phyloP scores from a whole-genome alignment of 2,329 filamentous ascomycete species.

The Diaporthe vexans region DNA sequence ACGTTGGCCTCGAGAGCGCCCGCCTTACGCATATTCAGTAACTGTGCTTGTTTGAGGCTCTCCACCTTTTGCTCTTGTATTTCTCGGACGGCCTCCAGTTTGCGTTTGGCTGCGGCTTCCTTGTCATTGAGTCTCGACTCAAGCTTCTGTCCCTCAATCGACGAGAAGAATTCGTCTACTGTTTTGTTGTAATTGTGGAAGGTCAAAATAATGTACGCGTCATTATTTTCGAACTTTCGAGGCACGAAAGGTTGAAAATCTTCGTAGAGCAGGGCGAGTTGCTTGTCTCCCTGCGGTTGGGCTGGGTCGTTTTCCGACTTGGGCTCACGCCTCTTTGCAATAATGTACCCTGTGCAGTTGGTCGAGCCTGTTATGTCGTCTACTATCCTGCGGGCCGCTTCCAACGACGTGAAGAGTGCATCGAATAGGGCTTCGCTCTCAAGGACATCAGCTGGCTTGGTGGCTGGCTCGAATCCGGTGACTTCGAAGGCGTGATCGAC shows the following conservation, averaged over 20 bases:
- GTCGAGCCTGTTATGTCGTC: constrained; percentile 76
- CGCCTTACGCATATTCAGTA: constrained; percentile 88
- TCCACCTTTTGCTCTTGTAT: constrained; percentile 90
- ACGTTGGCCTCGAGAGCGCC: constrained; percentile 91
- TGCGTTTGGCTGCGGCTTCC: constrained; percentile 84
- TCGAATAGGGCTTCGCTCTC: constrained; percentile 75
- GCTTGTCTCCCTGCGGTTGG: constrained; percentile 52
- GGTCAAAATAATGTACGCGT: constrained; percentile 76
- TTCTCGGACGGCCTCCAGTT: constrained; percentile 84
- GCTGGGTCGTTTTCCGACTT: constrained; percentile 44
- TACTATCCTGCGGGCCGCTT: constrained; percentile 78
- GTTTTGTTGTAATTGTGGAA: constrained; percentile 92
- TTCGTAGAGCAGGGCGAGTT: constrained; percentile 79
- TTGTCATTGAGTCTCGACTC: constrained; percentile 86
- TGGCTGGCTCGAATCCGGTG: constrained; percentile 76
- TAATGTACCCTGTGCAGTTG: constrained; percentile 85
- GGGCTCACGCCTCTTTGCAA: constrained; percentile 74
- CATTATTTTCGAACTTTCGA: constrained; percentile 79
- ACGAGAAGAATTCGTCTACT: constrained; percentile 97
- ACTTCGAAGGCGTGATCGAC: constrained; percentile 86
- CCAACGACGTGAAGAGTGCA: constrained; percentile 76
- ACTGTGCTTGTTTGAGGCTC: constrained; percentile 84
- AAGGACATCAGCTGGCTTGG: constrained; percentile 78
- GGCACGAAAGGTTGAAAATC: constrained; percentile 97
- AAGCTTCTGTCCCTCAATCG: constrained; percentile 92